phyloP scores from a whole-genome alignment of 306 rosid species.

The Casuarina glauca region DNA sequence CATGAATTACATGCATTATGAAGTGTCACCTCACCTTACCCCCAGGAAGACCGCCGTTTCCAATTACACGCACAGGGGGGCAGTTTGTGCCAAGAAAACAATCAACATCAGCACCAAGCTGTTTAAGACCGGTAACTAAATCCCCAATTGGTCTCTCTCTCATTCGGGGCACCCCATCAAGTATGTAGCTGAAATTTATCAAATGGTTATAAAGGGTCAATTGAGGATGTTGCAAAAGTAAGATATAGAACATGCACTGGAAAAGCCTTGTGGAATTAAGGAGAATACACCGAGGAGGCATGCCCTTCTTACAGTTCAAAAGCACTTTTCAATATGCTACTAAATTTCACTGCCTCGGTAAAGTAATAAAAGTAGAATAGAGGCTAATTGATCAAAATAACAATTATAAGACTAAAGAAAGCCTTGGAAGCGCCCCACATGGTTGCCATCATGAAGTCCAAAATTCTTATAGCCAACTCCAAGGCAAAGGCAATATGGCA shows the following conservation, averaged over 20 bases:
- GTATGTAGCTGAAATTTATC: slow-evolving; percentile 68
- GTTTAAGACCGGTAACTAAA: slow-evolving; percentile 89
- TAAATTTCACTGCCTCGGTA: slow-evolving; percentile 2
- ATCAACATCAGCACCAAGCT: slow-evolving; percentile 95
- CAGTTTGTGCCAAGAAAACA: slow-evolving; percentile 94
- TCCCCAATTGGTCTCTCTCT: slow-evolving; percentile 99
- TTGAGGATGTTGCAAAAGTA: slow-evolving; percentile 15
- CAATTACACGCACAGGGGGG: slow-evolving; percentile 91
- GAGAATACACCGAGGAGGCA: slow-evolving; percentile 1
- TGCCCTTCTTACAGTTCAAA: background rate
- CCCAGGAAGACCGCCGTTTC: slow-evolving; percentile 98
- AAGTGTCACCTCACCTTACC: slow-evolving; percentile 65
- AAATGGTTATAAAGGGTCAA: slow-evolving; percentile 14
- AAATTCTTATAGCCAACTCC: background rate
- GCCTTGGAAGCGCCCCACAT: background rate
- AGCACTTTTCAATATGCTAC: slow-evolving; percentile 1
- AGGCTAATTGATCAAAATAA: background rate
- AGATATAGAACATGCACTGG: slow-evolving; percentile 2
- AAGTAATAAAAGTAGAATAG: background rate
- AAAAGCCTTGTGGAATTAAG: slow-evolving; percentile 17
- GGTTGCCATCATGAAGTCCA: background rate
- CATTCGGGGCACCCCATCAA: slow-evolving; percentile 99
- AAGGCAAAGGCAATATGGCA: background rate
- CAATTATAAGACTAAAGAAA: background rate
- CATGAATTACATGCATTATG: background rate